A percentile compares a stretch with the other conserved stretches of the same genome.
Evolutionary conservation across 2,329 filamentous ascomycete genomes (phyloP).

Genomic region (Hypomyces perniciosus): DNA sequence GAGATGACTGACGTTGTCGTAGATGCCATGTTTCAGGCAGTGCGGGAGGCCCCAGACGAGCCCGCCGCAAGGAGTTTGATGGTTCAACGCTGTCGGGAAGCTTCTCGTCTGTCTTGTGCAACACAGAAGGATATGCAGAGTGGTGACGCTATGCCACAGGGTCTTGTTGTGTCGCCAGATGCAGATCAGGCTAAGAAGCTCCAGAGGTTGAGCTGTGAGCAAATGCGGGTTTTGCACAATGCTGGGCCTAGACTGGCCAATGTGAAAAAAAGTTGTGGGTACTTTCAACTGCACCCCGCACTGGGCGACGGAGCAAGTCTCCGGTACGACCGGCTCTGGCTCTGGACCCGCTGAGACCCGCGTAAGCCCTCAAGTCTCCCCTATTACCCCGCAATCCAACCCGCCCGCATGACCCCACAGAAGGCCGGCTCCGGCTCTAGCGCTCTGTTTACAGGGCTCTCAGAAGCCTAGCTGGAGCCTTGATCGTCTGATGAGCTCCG

Average conservation of each 20-base stretch:
- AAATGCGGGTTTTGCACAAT: constrained; percentile 3
- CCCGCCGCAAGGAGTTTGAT: background rate
- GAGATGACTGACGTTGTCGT: constrained; percentile 20
- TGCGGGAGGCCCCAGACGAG: constrained; percentile 3
- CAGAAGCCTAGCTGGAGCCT: background rate
- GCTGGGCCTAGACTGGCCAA: background rate
- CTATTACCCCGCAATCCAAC: constrained; percentile 23
- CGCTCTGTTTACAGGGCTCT: background rate
- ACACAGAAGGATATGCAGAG: background rate
- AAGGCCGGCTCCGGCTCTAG: constrained; percentile 2
- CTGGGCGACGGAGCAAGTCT: constrained; percentile 2
- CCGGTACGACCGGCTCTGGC: background rate
- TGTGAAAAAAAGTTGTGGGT: constrained; percentile 1
- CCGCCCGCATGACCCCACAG: constrained; percentile 23
- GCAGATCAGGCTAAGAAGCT: constrained; percentile 8
- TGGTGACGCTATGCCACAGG: background rate
- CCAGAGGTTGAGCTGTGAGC: background rate
- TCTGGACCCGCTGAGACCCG: constrained; percentile 3
- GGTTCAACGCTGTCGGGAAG: too few species aligned
- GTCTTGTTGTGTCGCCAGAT: constrained; percentile 5
- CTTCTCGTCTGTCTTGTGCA: background rate
- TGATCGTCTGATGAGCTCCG: constrained; percentile 10
- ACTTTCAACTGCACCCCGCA: constrained; percentile 9
- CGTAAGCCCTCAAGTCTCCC: background rate
- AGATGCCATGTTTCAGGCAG: constrained; percentile 20